These are phyloP conservation scores for Solanum neorickii DNA, from an alignment of 257 asterid genomes.

Conservation along the genomic window DNA sequence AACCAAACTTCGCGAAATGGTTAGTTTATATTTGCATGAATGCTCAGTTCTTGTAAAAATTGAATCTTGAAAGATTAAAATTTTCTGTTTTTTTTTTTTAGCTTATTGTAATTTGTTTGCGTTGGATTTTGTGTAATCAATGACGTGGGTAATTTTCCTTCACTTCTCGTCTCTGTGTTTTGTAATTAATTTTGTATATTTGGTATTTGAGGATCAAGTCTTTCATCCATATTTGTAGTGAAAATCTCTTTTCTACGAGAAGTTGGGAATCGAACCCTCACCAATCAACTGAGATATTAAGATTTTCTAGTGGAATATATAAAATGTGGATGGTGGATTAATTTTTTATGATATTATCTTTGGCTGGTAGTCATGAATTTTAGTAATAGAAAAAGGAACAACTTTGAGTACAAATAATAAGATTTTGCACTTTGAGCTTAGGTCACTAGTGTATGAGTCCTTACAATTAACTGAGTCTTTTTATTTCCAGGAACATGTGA, in stretches of 20 bases:
- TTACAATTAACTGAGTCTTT: neutral
- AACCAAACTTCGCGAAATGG: slow-evolving; percentile 18
- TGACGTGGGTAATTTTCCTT: neutral
- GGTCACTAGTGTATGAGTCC: neutral
- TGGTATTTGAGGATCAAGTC: neutral
- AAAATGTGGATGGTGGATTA: neutral
- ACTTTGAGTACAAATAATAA: neutral
- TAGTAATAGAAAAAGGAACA: neutral
- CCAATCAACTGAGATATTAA: neutral
- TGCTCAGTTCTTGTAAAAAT: neutral
- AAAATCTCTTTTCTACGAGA: neutral
- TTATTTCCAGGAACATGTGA: slow-evolving; percentile 38
- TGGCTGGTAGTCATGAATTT: neutral
- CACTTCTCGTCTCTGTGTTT: neutral
- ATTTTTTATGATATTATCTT: neutral
- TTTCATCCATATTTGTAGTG: too few relatives aligned
- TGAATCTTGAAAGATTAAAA: neutral
- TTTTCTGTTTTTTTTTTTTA: neutral
- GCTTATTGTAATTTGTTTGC: neutral
- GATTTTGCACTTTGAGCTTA: neutral
- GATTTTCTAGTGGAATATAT: neutral
- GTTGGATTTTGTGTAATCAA: neutral
- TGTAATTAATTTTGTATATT: neutral
- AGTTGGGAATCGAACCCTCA: neutral
- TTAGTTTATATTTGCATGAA: slow-evolving; percentile 15